Base-by-base conservation (phyloP, 1,139 yeast genomes). In the Geotrichum carabidarum region DNA sequence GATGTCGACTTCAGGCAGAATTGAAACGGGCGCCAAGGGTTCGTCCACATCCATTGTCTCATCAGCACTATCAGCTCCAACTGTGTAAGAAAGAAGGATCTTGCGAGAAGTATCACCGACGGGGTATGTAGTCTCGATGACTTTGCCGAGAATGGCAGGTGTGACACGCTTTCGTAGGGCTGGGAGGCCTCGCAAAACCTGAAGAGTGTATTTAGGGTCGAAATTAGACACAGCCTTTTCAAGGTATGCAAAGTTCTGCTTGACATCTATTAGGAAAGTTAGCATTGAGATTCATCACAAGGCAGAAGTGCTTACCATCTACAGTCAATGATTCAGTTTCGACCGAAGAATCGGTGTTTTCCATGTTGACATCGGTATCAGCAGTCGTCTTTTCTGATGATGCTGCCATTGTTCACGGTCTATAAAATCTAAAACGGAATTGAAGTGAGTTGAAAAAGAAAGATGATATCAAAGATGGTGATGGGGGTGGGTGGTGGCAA, bases 181-280 rank as follows among this genome's bases (percentile, higher is more conserved):
- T 7, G 94, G 88, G 62, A 91, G 76, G 58, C 89, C 95, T 62
- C 96, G 83, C 61, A 93, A 78, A 15, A 89, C 93, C 67, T 86
- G 86, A 70, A 94, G 79, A 51, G 93, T 82, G 71, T 85, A 88
- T 61, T 97, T 82, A 62, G 95, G 88, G 71, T 93, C 99, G 66
- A 83, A 83, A 57, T 83, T 82, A 52, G 81, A 71, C 5, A 89
- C 87, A 0, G 96, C 89, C 68, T 85, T 85, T 57, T 78, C 78
- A 60, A 86, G 76, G 57, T 82, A 76, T 32, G 74, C 74, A 62
- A 82, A 80, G 49, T 79, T 74, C 61, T 72, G 78, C 59, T 78
- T 80, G 63, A 82, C 76, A 61, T 82, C 84, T 54, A 54, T 65
- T 65, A 0, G 64, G 72, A 2, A 73, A 14, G 79, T 77, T 17